Percentiles rank a stretch among this genome's conserved stretches.
Conservation (phyloP, 2,329 filamentous ascomycete genomes). For the Claviceps fusiformis region DNA sequence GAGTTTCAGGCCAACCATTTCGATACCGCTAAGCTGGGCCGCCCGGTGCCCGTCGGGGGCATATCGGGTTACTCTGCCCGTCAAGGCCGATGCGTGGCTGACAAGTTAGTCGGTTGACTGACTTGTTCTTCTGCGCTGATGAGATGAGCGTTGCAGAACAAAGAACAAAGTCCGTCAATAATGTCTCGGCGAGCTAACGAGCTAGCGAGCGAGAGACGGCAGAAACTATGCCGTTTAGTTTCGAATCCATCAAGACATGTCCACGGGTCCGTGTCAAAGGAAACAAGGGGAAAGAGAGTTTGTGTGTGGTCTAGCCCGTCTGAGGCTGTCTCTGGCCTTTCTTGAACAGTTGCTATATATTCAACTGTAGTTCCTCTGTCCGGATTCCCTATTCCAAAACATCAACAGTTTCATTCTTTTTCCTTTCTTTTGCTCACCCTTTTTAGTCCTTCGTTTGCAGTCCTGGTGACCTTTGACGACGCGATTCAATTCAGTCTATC, state of each 20-base stretch:
- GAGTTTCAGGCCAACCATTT: constrained; percentile 1
- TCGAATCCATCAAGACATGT: too few relatives aligned
- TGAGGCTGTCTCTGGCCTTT: neutral
- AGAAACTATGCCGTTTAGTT: too few relatives aligned
- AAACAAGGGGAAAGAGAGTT: neutral
- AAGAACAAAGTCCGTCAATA: too few relatives aligned
- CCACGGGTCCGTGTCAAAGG: neutral
- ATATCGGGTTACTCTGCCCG: too few relatives aligned
- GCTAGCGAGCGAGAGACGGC: too few relatives aligned
- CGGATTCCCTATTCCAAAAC: neutral
- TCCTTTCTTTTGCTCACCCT: too few relatives aligned
- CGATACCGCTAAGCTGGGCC: neutral
- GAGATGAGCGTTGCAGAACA: too few relatives aligned
- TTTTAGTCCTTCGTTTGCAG: neutral
- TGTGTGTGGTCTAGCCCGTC: too few relatives aligned
- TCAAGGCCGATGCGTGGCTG: too few relatives aligned
- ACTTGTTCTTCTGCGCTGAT: too few relatives aligned
- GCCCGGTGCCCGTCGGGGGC: neutral
- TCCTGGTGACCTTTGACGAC: constrained; percentile 1
- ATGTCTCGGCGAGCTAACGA: too few relatives aligned
- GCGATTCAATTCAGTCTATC: neutral
- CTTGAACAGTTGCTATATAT: neutral
- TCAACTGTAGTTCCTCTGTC: neutral
- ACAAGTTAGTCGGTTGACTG: neutral
- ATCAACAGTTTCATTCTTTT: neutral